Percentiles rank a stretch among this genome's conserved stretches.
Conservation (phyloP, 331 rosid species). For the Rhamnella rubrinervis region DNA sequence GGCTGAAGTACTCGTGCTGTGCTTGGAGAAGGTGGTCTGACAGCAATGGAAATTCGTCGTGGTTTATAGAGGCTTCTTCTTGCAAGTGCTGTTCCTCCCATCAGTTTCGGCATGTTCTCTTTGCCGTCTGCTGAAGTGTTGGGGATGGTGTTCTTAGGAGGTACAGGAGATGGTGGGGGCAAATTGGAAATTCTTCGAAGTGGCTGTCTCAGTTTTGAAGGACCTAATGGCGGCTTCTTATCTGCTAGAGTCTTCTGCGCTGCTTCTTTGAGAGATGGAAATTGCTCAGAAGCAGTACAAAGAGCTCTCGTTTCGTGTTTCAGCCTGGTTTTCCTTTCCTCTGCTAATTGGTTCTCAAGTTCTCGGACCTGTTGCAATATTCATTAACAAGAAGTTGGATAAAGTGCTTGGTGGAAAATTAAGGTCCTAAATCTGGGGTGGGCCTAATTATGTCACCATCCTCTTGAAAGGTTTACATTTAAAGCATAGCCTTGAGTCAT, state of each 20-base stretch:
- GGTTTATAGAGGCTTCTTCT: constrained; percentile 37
- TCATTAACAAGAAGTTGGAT: background rate
- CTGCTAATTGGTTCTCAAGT: constrained; percentile 84
- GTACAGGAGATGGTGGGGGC: constrained; percentile 58
- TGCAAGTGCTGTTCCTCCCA: constrained; percentile 29
- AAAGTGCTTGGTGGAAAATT: too few relatives aligned
- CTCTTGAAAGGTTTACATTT: background rate
- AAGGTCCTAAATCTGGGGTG: background rate
- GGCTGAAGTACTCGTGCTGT: constrained; percentile 60
- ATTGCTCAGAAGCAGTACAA: constrained; percentile 55
- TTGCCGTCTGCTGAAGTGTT: constrained; percentile 50
- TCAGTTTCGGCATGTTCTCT: constrained; percentile 57
- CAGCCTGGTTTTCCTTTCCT: constrained; percentile 76
- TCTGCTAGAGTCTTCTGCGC: constrained; percentile 32
- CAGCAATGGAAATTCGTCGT: constrained; percentile 66
- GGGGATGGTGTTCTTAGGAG: constrained; percentile 30
- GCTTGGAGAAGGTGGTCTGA: constrained; percentile 47
- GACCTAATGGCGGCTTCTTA: constrained; percentile 84
- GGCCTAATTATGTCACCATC: background rate
- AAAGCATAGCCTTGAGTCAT: background rate
- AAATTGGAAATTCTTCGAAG: constrained; percentile 67
- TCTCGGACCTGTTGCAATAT: constrained; percentile 63
- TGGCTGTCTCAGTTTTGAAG: constrained; percentile 68
- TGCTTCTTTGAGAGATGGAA: constrained; percentile 33
- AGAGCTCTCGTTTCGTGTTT: constrained; percentile 78